Percentiles rank a stretch among this genome's conserved stretches.
These are phyloP conservation scores for Teratosphaeria gauchensis DNA, from an alignment of 2,329 filamentous ascomycete species.

Conservation along the genomic window DNA sequence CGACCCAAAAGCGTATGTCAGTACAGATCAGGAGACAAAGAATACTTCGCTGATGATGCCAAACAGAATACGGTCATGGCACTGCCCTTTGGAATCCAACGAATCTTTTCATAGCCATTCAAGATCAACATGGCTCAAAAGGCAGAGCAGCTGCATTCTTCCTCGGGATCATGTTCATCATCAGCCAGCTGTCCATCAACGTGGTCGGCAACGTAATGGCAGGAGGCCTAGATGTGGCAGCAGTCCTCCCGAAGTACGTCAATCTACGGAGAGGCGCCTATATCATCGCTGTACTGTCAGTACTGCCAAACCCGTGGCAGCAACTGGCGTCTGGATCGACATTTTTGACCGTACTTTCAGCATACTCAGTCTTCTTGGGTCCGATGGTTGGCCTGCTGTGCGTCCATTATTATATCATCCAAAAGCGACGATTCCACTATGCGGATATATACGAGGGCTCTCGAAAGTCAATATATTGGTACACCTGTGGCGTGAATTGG, in stretches of 20 bases:
- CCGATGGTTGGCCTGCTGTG: conserved; percentile 5
- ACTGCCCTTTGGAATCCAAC: conserved; percentile 5
- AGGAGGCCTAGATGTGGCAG: conserved; percentile 5
- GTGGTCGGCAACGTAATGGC: conserved; percentile 6
- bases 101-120: conserved; percentile 5
- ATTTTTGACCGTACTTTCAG: conserved; percentile 4
- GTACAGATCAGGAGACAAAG: not conserved
- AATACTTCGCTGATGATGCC: not conserved
- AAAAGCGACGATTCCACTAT: not conserved
- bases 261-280: conserved; percentile 5
- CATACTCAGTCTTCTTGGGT: conserved; percentile 4
- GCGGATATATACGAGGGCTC: conserved; percentile 4
- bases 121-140: conserved; percentile 6
- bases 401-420: conserved; percentile 5
- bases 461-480: conserved; percentile 2
- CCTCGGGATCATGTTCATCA: conserved; percentile 3
- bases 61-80: conserved; percentile 2
- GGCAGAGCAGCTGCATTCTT: conserved; percentile 5
- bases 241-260: conserved; percentile 5
- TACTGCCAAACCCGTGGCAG: conserved; percentile 4
- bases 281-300: conserved; percentile 2
- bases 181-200: conserved; percentile 4
- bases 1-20: conserved; percentile 2
- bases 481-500: conserved; percentile 5
- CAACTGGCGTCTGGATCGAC: conserved; percentile 5